These are phyloP conservation scores for Sonneratia caseolaris DNA, from an alignment of 345 rosid genomes.

Conservation along the genomic window DNA sequence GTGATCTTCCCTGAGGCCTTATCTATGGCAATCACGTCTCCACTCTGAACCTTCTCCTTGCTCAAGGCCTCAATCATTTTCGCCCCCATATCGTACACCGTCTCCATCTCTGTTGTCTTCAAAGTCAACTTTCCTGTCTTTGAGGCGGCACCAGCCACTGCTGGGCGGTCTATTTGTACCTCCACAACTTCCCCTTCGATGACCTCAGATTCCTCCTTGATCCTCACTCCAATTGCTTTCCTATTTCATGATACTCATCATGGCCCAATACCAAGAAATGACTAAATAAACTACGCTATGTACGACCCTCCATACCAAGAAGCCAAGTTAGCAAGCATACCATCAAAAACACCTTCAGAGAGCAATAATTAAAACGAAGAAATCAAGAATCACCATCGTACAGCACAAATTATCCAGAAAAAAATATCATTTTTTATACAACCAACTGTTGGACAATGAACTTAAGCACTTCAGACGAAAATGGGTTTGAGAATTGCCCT, in stretches of 20 bases:
- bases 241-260: constrained; percentile 11
- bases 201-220: constrained; percentile 82
- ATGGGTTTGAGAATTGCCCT: neutral
- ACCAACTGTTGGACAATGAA: neutral
- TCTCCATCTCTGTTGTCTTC: constrained; percentile 97
- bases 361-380: neutral
- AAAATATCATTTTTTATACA: neutral
- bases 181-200: constrained; percentile 96
- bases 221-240: constrained; percentile 80
- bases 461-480: neutral
- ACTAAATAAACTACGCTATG: neutral
- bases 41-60: constrained; percentile 91
- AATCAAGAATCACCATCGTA: neutral
- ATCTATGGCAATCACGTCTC: constrained; percentile 86
- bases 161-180: constrained; percentile 76
- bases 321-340: neutral
- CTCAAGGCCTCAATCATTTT: constrained; percentile 89
- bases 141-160: constrained; percentile 64
- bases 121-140: constrained; percentile 86
- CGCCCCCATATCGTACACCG: constrained; percentile 73
- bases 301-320: neutral
- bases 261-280: neutral
- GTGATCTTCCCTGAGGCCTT: constrained; percentile 83
- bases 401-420: neutral
- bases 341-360: neutral